Percentiles rank a stretch among this genome's conserved stretches.
Evolutionary conservation across 768 basidiomycete genomes (phyloP).

Genomic region (Coprinopsis cinerea): DNA sequence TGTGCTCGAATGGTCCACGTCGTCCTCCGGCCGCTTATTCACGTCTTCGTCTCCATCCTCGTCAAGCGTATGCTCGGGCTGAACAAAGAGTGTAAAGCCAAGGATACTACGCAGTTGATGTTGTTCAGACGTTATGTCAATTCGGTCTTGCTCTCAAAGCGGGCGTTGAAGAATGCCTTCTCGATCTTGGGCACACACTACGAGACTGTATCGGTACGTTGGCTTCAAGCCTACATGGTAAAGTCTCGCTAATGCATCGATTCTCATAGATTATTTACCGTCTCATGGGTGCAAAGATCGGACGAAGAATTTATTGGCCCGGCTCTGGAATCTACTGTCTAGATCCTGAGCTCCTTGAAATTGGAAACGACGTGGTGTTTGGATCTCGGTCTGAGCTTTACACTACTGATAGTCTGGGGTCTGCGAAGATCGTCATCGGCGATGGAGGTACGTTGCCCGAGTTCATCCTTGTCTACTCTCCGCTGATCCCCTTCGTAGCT

Average conservation of each 20-base stretch:
- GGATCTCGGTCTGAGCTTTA: conserved; percentile 40
- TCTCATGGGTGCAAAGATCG: conserved; percentile 47
- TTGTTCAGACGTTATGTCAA: conserved; percentile 35
- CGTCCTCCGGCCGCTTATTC: conserved; percentile 31
- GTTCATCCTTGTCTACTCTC: neutral
- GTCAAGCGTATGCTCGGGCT: conserved; percentile 37
- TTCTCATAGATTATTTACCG: conserved; percentile 30
- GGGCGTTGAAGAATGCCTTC: conserved; percentile 30
- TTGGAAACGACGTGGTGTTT: conserved; percentile 45
- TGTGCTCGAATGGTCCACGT: conserved; percentile 34
- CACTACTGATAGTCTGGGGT: conserved; percentile 37
- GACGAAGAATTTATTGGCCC: conserved; percentile 43
- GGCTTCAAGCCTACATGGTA: neutral
- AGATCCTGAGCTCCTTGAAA: conserved; percentile 42
- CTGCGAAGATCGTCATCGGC: conserved; percentile 33
- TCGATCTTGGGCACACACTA: conserved; percentile 42
- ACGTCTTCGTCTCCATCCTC: conserved; percentile 31
- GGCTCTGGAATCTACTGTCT: conserved; percentile 38
- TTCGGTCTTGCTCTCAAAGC: conserved; percentile 29
- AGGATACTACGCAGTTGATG: conserved; percentile 24
- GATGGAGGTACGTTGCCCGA: conserved; percentile 26
- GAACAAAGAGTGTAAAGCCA: conserved; percentile 23
- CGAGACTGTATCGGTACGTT: conserved; percentile 36
- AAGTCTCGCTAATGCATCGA: conserved; percentile 2
- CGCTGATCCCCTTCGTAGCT: conserved; percentile 20